phyloP scores from a whole-genome alignment of 768 basidiomycete genomes.

The Pleurotus platypus region DNA sequence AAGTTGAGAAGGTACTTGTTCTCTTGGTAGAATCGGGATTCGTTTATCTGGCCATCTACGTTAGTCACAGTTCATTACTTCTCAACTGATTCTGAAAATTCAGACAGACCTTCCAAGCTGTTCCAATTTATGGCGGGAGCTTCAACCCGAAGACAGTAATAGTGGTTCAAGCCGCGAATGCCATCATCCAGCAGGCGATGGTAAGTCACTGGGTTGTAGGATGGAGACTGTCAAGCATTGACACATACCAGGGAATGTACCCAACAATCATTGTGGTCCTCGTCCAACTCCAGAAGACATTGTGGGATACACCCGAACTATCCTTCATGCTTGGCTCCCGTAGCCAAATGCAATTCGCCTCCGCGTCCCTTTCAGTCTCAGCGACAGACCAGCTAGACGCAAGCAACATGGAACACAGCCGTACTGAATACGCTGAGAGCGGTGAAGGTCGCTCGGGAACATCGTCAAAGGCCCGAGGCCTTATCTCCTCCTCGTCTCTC shows the following conservation, averaged over 20 bases:
- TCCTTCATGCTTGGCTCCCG: neutral
- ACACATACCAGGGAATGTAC: constrained; percentile 22
- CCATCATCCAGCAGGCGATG: constrained; percentile 25
- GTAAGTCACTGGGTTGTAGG: constrained; percentile 8
- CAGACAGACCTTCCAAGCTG: constrained; percentile 23
- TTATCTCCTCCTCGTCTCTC: neutral
- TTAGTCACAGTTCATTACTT: constrained; percentile 8
- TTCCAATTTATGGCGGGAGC: constrained; percentile 24
- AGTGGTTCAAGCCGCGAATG: constrained; percentile 23
- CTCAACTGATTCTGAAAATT: neutral
- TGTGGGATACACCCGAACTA: constrained; percentile 22
- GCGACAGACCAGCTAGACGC: too few relatives aligned
- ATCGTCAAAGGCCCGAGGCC: neutral
- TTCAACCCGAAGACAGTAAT: constrained; percentile 17
- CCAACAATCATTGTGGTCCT: constrained; percentile 25
- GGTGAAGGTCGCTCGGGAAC: neutral
- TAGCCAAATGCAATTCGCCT: neutral
- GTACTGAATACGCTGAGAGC: too few relatives aligned
- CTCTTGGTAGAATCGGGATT: constrained; percentile 26
- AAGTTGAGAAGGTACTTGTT: constrained; percentile 23
- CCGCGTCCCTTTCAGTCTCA: neutral
- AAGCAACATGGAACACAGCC: too few relatives aligned
- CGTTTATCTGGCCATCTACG: constrained; percentile 24
- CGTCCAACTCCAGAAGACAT: constrained; percentile 23
- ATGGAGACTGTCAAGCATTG: neutral